Conservation (phyloP, 2,329 filamentous ascomycete species). For the Colletotrichum tropicale region DNA sequence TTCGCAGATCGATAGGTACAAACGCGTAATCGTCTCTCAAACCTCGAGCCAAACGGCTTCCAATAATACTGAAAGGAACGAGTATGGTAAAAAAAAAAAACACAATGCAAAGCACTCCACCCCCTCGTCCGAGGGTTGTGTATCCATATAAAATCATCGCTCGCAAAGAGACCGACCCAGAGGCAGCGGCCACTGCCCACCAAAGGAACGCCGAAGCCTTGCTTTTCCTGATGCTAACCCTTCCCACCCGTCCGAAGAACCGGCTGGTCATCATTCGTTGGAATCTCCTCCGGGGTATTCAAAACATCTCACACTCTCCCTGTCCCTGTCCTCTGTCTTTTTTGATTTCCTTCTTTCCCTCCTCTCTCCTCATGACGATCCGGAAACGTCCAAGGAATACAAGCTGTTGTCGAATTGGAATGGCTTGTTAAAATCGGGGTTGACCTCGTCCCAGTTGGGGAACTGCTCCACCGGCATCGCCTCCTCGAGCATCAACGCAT, state of each 20-base stretch:
- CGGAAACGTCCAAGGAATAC: constrained; percentile 36
- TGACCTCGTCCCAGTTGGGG: constrained; percentile 55
- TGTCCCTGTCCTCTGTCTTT: not conserved
- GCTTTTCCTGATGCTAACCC: constrained; percentile 16
- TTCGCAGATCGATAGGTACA: not conserved
- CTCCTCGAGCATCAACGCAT: constrained; percentile 23
- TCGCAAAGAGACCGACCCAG: not conserved
- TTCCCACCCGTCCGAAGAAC: not conserved
- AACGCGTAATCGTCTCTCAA: not conserved
- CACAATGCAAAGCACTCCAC: not conserved
- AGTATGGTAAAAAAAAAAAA: not conserved
- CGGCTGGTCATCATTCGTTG: constrained; percentile 14
- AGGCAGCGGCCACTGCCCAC: not conserved
- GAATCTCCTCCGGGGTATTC: constrained; percentile 10
- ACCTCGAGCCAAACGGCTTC: not conserved
- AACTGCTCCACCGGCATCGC: constrained; percentile 17
- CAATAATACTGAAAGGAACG: not conserved
- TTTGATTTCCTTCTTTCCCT: not conserved
- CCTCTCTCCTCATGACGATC: not conserved
- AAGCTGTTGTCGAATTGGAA: constrained; percentile 53
- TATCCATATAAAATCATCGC: not conserved
- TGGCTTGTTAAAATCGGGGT: constrained; percentile 55
- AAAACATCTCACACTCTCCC: not conserved
- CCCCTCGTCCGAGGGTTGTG: not conserved
- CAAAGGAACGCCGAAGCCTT: constrained; percentile 15